Evolutionary conservation across 2,329 filamentous ascomycete species (phyloP), one percentile per base, ranked within the genome.

Genomic region (Aureobasidium sp.): DNA sequence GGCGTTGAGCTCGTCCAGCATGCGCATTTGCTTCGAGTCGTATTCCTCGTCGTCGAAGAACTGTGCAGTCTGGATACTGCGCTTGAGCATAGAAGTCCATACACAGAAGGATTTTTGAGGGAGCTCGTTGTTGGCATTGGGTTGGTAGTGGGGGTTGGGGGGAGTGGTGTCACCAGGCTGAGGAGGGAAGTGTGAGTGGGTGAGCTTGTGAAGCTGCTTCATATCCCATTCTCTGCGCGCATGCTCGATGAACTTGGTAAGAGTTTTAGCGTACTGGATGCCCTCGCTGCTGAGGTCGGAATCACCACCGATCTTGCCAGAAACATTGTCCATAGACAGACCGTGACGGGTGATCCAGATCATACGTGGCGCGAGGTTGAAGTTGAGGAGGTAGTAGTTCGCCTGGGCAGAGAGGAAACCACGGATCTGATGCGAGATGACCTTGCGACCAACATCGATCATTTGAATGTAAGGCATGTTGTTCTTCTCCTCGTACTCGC

Each of bases 311-410:
- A 99, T 90, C 72, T 90, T 95, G 63, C 92, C 91, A 2, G 85
- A 80, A 61, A 89, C 81, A 70, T 99, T 96, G 72, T 99, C 94
- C 63, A 84, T 72, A 60, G 91, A 96, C 74, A 96, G 89, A 43
- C 94, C 94, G 70, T 97, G 94, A 54, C 94, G 81, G 1, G 94
- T 97, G 70, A 99, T 95, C 94, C 94, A 99, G 63, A 99, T 97
- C 73, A 96, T 93, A 59, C 94, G 83, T 0, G 94, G 92, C 0
- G 93, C 90, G 17, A 99, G 82, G 68, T 99, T 97, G 80, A 99
- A 99, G 67, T 95, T 97, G 47, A 94, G 88, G 10, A 99, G 81
- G 69, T 97, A 99, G 65, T 92, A 95, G 60, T 94, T 91, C 60
- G 95, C 94, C 64, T 94, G 90, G 40, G 89, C 89, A 61, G 91